Percentiles rank a stretch among this genome's conserved stretches.
These are phyloP conservation scores for Cucurbita moschata DNA, from an alignment of 306 rosid species.

Conservation along the genomic window DNA sequence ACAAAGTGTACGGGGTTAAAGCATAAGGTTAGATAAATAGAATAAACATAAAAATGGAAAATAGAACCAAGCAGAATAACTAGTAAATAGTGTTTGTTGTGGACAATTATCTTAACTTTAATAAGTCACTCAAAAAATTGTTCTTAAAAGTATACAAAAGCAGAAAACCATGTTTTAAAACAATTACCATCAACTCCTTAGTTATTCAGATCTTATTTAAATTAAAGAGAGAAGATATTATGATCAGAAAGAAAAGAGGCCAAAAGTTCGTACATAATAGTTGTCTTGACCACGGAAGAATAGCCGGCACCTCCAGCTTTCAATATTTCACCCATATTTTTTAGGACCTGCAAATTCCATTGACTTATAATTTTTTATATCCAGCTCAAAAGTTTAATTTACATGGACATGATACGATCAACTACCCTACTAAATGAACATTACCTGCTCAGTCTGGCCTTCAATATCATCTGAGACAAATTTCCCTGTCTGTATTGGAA, in stretches of 20 bases:
- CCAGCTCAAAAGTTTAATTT: background rate
- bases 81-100: background rate
- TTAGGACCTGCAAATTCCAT: slow-evolving; percentile 40
- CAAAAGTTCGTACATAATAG: slow-evolving; percentile 47
- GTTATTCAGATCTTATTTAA: background rate
- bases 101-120: background rate
- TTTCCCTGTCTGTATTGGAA: slow-evolving; percentile 57
- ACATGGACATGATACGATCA: background rate
- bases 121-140: background rate
- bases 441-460: slow-evolving; percentile 93
- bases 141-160: background rate
- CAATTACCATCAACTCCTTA: background rate
- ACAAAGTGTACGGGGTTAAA: background rate
- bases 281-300: slow-evolving; percentile 84
- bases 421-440: background rate
- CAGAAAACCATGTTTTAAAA: background rate
- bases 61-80: background rate
- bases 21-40: background rate
- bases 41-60: background rate
- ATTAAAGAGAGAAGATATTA: background rate
- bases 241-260: background rate
- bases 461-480: slow-evolving; percentile 64
- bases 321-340: slow-evolving; percentile 89
- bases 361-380: background rate
- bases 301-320: slow-evolving; percentile 67